phyloP scores from a whole-genome alignment of 2,329 filamentous ascomycete genomes.

The Alternaria tenuissima region DNA sequence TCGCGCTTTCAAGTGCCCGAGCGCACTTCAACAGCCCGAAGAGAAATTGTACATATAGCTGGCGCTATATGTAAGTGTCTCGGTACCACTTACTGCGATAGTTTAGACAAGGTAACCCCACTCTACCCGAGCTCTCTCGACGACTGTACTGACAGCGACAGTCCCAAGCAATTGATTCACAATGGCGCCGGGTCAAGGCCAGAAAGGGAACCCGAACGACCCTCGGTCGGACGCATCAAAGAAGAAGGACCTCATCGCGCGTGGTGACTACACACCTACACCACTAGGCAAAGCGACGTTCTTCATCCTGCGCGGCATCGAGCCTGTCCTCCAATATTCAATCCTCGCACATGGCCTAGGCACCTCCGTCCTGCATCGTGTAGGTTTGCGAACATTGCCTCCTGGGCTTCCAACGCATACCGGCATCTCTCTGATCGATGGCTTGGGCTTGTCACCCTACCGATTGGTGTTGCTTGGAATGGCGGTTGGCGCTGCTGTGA shows the following conservation, averaged over 20 bases:
- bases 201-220: constrained; percentile 19
- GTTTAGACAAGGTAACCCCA: neutral
- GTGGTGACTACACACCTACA: constrained; percentile 53
- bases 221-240: constrained; percentile 43
- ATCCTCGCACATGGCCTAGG: constrained; percentile 57
- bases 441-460: constrained; percentile 60
- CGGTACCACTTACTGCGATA: neutral
- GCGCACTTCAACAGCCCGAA: neutral
- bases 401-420: constrained; percentile 53
- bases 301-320: constrained; percentile 57
- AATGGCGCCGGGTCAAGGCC: constrained; percentile 3
- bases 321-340: constrained; percentile 59
- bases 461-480: constrained; percentile 62
- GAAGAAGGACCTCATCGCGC: constrained; percentile 49
- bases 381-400: constrained; percentile 57
- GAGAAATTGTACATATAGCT: neutral
- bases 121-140: neutral
- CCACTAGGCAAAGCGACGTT: constrained; percentile 53
- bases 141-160: neutral
- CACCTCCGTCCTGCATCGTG: constrained; percentile 53
- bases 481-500: constrained; percentile 61
- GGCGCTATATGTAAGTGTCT: neutral
- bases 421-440: constrained; percentile 51
- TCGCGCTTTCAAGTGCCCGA: constrained; percentile 5
- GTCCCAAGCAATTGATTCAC: neutral